These are phyloP conservation scores for Senecio squalidus DNA, from an alignment of 140 eudicot species.

Conservation along the genomic window DNA sequence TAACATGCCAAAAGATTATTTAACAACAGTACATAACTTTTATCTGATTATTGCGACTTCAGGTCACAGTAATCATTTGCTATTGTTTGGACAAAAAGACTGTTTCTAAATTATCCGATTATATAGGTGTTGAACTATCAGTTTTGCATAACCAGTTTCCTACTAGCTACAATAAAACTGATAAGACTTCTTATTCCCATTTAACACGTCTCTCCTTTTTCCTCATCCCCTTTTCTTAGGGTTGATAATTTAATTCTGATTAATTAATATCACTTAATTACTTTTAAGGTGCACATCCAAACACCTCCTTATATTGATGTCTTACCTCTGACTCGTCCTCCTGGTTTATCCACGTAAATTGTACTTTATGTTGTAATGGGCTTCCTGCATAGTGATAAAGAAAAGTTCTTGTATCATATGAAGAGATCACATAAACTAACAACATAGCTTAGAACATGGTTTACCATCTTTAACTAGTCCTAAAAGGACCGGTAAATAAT, in stretches of 20 bases:
- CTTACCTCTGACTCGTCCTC: conserved; percentile 91
- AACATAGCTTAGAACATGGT: conserved; percentile 2
- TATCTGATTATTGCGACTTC: too few species aligned
- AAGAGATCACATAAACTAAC: not conserved
- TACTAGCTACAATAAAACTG: too few species aligned
- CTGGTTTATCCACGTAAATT: conserved; percentile 90
- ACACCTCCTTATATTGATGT: conserved; percentile 9
- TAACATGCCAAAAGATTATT: not conserved
- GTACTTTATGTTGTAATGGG: conserved; percentile 85
- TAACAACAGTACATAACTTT: too few species aligned
- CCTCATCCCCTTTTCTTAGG: too few species aligned
- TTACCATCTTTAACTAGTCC: conserved; percentile 98
- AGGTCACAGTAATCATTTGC: too few species aligned
- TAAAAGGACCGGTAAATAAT: conserved; percentile 87
- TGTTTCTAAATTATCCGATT: too few species aligned
- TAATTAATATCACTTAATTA: not conserved
- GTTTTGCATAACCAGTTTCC: too few species aligned
- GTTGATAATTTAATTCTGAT: not conserved
- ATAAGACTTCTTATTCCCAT: too few species aligned
- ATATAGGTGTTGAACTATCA: too few species aligned
- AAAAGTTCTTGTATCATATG: conserved; percentile 1
- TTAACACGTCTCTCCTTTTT: too few species aligned
- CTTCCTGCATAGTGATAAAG: conserved; percentile 55
- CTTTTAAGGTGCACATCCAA: not conserved
- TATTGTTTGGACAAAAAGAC: too few species aligned